Evolutionary conservation across 768 basidiomycete species (phyloP), one percentile per base, ranked within the genome.

Genomic region (Cystoderma amianthinum): DNA sequence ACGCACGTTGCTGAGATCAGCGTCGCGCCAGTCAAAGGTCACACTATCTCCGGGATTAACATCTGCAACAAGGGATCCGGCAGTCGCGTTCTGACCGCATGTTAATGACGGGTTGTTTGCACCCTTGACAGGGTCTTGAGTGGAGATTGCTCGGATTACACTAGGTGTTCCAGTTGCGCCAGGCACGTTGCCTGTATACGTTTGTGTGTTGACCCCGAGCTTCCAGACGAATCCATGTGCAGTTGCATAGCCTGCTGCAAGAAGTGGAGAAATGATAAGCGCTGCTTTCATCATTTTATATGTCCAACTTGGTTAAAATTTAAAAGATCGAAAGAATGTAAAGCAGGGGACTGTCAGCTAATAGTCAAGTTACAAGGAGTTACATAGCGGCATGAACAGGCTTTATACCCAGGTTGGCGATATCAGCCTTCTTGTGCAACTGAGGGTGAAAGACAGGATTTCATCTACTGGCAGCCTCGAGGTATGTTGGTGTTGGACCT

Each of bases 11-110:
- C 54, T 61, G 9, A 9, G 28, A 49, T 34, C 54, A 60, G 69
- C 75, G 36, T 64, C 76, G 13, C 49, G 55, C 83, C 84, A 86
- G 45, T 68, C 57, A 48, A 85, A 74, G 5, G 64, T 59, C 10
- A 85, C 42, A 1, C 47, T 45, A 54, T 76, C 77, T 5, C 80
- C 82, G 1, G 83, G 78, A 42, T 76, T 78, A 15, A 73, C 82
- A 33, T 69, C 50, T 3, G 70, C 78, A 36, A 76, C 66, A 24
- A 73, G 60, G 4, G 66, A 44, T 1, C 78, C 83, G 1, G 64
- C 56, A 36, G 66, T 59, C 2, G 80, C 74, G 23, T 68, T 59
- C 15, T 65, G 61, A 9, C 85, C 85, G 48, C 85, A 87, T 57
- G 74, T 81, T 9, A 83, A 36, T 39, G 63, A 65, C 2, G 70